phyloP scores from a whole-genome alignment of 257 asterid genomes.

The Petunia axillaris region DNA sequence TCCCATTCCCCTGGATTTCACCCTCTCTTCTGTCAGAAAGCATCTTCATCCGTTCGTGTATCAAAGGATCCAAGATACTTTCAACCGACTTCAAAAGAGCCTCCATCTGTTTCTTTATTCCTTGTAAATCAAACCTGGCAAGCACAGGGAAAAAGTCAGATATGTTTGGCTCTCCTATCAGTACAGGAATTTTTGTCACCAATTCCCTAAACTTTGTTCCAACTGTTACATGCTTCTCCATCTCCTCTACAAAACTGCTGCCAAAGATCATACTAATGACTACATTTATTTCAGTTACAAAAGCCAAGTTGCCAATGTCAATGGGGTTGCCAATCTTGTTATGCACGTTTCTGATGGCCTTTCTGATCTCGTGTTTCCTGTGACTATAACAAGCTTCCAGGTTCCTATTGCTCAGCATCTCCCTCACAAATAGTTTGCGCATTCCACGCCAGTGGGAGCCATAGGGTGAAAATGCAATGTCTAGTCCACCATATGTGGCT shows the following conservation, averaged over 20 bases:
- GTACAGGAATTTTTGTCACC: constrained; percentile 37
- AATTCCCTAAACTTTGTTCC: constrained; percentile 28
- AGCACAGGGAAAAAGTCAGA: too few relatives aligned
- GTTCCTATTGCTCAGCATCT: too few relatives aligned
- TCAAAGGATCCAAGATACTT: too few relatives aligned
- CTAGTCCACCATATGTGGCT: constrained; percentile 33
- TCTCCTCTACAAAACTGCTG: neutral
- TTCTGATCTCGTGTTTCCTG: neutral
- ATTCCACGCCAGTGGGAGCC: constrained; percentile 41
- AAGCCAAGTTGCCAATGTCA: constrained; percentile 45
- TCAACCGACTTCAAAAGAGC: too few relatives aligned
- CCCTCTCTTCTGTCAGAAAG: too few relatives aligned
- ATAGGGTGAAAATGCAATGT: constrained; percentile 35
- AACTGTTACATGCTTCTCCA: too few relatives aligned
- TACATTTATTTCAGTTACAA: constrained; percentile 43
- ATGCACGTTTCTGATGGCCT: neutral
- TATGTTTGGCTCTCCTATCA: constrained; percentile 47
- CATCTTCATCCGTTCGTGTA: too few relatives aligned
- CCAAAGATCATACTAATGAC: constrained; percentile 59
- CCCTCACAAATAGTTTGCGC: constrained; percentile 38
- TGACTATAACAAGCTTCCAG: neutral
- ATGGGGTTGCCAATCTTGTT: constrained; percentile 20
- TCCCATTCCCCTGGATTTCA: too few relatives aligned
- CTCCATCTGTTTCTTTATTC: too few relatives aligned
- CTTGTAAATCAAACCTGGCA: too few relatives aligned